These are phyloP conservation scores for Pseudozyma flocculosa DNA, from an alignment of 1,284 basidiomycete species.

Conservation along the genomic window DNA sequence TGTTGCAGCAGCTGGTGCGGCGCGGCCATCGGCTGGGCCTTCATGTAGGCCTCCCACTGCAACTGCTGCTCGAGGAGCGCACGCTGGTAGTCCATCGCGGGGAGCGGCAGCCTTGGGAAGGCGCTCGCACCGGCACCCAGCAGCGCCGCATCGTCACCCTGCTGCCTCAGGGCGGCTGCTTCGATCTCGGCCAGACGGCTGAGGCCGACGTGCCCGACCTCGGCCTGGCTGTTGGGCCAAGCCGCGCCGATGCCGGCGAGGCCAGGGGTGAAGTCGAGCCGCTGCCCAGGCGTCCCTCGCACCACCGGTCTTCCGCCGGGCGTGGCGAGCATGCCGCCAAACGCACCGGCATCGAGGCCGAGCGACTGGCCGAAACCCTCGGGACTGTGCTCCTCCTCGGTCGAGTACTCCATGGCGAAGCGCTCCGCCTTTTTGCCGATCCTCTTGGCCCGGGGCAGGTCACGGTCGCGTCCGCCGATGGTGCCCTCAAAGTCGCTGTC, in stretches of 20 bases:
- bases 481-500: conserved; percentile 49
- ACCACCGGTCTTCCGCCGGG: background rate
- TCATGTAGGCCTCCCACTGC: background rate
- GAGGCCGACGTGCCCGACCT: background rate
- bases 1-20: background rate
- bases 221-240: conserved; percentile 3
- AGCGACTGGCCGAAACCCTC: background rate
- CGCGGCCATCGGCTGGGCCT: background rate
- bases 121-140: background rate
- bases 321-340: background rate
- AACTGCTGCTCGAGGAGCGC: background rate
- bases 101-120: background rate
- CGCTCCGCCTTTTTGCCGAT: conserved; percentile 23
- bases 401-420: conserved; percentile 29
- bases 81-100: background rate
- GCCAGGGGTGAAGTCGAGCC: conserved; percentile 21
- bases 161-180: background rate
- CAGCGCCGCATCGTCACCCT: background rate
- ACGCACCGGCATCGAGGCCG: no score
- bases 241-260: conserved; percentile 27
- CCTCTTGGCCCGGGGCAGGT: conserved; percentile 38
- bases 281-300: no score
- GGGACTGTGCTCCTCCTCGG: conserved; percentile 24
- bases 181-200: background rate
- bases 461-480: conserved; percentile 39